Base-by-base conservation (phyloP, 352 stramenopile genomes). In the Globisporangium orthogonon region DNA sequence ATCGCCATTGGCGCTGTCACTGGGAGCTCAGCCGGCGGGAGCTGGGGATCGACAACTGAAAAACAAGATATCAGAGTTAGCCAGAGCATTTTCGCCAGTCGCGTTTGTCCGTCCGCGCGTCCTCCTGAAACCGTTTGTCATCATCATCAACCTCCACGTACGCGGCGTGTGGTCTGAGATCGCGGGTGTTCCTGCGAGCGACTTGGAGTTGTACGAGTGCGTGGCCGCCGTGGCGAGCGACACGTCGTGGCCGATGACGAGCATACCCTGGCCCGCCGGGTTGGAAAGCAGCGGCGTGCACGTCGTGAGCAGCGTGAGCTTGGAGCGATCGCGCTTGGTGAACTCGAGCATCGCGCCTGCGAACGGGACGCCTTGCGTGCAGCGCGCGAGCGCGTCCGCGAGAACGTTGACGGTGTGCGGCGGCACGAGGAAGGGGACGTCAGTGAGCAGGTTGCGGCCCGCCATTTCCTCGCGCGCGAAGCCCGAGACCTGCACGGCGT, bases 391-490 rank as follows among this genome's bases (percentile, higher is more conserved):
- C n/a, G 80, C 78, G 56, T 87, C 73, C 35, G 71, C 70, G 48
- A 94, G 63, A 10, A 72, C 59, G 51, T 71, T 66, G 11, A 73
- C 78, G 3, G 74, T 87, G 17, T 78, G 39, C 6, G 77, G 71
- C 3, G 78, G 75, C 30, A 94, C 77, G 30, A 94, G 65, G 54
- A 83, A 87, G 14, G 76, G 78, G 30, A 92, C 62, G 28, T 94
- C 84, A 43, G 84, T 73, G 33, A 85, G 63, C 30, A 94, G 55
- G 37, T 88, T 79, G 30, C 84, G 78, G 0, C 84, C 84, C 0
- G 84, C 84, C 70, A 94, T 85, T 58, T 94, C 80, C 53, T 94
- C 82, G n/a, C 84, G 72, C 29, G 74, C 72, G 61, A 82, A 91
- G n/a, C 84, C 84, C 37, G 74, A 74, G 48, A 86, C 66, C 58